Base-by-base conservation (phyloP, 495 filamentous ascomycete genomes). In the Podospora appendiculata region DNA sequence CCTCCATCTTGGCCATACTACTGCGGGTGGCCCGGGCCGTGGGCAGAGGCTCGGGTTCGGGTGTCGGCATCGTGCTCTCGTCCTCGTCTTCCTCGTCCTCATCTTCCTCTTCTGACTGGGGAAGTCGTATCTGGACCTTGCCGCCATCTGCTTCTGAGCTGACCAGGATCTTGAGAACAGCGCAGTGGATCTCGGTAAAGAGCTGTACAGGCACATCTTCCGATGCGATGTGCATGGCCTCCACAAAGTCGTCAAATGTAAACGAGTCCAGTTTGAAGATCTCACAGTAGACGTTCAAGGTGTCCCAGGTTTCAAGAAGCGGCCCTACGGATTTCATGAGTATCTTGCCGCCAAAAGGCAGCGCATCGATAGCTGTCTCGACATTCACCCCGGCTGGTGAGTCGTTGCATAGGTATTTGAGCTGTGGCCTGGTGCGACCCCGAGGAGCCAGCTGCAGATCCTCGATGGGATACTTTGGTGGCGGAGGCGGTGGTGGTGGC, bases 211-310 rank as follows among this genome's bases (percentile, higher is more conserved):
- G 84, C 2, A 83, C 73, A 32, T 90, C 87, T 9, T 86, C 80
- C 0, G 83, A 88, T 0, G 83, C 79, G 50, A 93, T 86, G 45
- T 84, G 78, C 76, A 98, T 82, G 5, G 92, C 87, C 60, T 96
- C 88, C 16, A 95, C 69, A 60, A 88, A 97, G 69, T 98, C 94
- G 62, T 98, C 93, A 59, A 98, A 92, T 0, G 92, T 97, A 61
- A 97, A 98, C 0, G 92, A 96, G 64, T 98, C 93, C 18, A 98
- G 76, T 56, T 87, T 81, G 59, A 89, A 95, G 9, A 96, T 85
- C 61, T 95, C 88, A 59, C 89, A 94, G 62, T 94, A 96, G 34
- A 97, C 92, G 61, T 95, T 97, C 19, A 98, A 76, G 6, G 91
- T 96, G 54, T 95, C 87, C 94, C 94, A 98, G 0, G 85, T 89